phyloP scores from a whole-genome alignment of 164 flowering plant species.

The Tinospora cordifolia region DNA sequence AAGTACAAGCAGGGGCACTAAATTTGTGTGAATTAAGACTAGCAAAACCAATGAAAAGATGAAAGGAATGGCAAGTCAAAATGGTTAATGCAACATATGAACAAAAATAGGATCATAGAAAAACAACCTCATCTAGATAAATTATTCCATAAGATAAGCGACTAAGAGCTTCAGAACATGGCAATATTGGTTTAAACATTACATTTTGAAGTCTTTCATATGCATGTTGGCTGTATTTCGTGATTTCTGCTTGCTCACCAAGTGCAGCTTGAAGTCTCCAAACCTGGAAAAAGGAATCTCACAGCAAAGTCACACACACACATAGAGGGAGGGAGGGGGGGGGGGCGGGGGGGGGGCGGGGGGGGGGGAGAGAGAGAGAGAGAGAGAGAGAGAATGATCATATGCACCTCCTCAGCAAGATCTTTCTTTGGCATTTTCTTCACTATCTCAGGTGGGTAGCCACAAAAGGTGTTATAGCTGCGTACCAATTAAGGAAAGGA shows the following conservation, averaged over 20 bases:
- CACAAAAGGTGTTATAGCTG: slow-evolving; percentile 64
- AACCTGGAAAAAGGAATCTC: slow-evolving; percentile 27
- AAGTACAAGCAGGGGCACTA: no score
- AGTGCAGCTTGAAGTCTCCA: slow-evolving; percentile 78
- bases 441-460: slow-evolving; percentile 61
- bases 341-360: no score
- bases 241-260: slow-evolving; percentile 88
- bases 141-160: neutral
- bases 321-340: neutral
- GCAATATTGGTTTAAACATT: slow-evolving; percentile 21
- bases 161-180: neutral
- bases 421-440: slow-evolving; percentile 75
- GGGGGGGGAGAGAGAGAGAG: neutral
- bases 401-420: slow-evolving; percentile 64
- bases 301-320: neutral
- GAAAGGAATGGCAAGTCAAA: neutral
- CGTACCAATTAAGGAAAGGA: neutral
- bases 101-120: neutral
- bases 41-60: neutral
- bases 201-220: slow-evolving; percentile 86
- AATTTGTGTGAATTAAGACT: neutral
- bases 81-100: no score
- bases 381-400: neutral
- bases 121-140: neutral
- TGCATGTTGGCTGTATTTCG: slow-evolving; percentile 86